These are phyloP conservation scores for Populus hybrid DNA, from an alignment of 441 rosid species.

Conservation along the genomic window DNA sequence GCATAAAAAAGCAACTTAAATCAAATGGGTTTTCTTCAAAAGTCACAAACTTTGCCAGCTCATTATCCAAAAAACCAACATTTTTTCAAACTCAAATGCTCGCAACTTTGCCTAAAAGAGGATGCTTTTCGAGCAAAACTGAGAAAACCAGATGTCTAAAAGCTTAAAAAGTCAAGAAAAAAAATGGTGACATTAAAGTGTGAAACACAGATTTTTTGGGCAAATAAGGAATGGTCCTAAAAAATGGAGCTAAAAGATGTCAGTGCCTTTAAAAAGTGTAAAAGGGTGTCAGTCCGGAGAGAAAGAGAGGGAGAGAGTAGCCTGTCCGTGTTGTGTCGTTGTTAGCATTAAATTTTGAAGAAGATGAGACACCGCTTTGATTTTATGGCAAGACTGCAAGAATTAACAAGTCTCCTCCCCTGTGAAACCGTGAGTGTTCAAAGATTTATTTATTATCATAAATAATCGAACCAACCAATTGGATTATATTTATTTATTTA, in stretches of 20 bases:
- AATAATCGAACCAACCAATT: neutral
- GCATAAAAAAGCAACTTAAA: constrained; percentile 7
- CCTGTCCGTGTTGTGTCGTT: constrained; percentile 1
- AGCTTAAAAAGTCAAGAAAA: neutral
- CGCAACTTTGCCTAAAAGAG: constrained; percentile 1
- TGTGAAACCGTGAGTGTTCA: constrained; percentile 7
- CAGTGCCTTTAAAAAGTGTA: neutral
- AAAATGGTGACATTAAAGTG: constrained; percentile 13
- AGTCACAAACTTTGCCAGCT: constrained; percentile 16
- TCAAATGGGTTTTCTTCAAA: constrained; percentile 33
- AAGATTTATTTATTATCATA: neutral
- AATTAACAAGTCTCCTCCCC: neutral
- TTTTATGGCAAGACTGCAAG: constrained; percentile 10
- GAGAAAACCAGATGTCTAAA: neutral
- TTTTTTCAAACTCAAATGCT: constrained; percentile 20
- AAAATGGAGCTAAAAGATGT: constrained; percentile 4
- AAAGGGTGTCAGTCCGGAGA: neutral
- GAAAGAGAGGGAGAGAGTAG: neutral
- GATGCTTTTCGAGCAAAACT: neutral
- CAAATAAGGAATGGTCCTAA: constrained; percentile 9
- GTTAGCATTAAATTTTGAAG: constrained; percentile 22
- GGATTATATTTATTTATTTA: neutral
- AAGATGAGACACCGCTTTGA: constrained; percentile 18
- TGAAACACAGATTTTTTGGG: constrained; percentile 2
- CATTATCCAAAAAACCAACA: constrained; percentile 15